A percentile compares a stretch with the other conserved stretches of the same genome.
Conservation (phyloP, 768 basidiomycete species). For the Pisolithus tinctorius region DNA sequence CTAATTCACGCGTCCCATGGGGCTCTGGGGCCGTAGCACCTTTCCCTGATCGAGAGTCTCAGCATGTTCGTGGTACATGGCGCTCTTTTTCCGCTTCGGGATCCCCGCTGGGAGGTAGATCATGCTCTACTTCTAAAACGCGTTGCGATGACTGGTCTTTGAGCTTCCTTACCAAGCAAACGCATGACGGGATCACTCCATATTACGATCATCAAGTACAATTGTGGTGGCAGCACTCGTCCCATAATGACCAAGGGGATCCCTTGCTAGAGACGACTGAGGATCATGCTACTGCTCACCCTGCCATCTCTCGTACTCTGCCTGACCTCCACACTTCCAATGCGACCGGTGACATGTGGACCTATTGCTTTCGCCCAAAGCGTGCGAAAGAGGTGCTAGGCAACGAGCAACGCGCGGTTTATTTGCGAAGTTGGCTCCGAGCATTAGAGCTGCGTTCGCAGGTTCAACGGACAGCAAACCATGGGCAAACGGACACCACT, state of each 20-base stretch:
- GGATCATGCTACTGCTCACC: constrained; percentile 33
- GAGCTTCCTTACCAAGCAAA: constrained; percentile 14
- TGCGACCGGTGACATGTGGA: constrained; percentile 49
- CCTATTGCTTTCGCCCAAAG: constrained; percentile 71
- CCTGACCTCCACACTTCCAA: constrained; percentile 15
- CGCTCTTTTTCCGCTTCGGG: constrained; percentile 23
- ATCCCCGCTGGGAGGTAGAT: constrained; percentile 7
- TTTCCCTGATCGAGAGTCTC: constrained; percentile 43
- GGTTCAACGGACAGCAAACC: constrained; percentile 5
- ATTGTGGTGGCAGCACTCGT: constrained; percentile 3
- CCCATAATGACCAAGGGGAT: constrained; percentile 10
- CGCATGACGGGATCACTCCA: neutral
- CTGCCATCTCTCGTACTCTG: constrained; percentile 42
- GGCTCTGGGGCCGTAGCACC: constrained; percentile 24
- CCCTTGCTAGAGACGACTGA: constrained; percentile 6
- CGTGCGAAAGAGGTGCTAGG: constrained; percentile 72
- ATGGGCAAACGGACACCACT: constrained; percentile 1
- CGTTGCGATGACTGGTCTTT: constrained; percentile 4
- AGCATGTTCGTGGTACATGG: constrained; percentile 61
- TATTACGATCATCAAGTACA: neutral
- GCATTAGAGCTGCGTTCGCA: constrained; percentile 57
- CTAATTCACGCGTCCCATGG: constrained; percentile 1
- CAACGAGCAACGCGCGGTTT: constrained; percentile 62
- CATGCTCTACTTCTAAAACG: neutral
- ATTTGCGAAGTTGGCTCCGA: constrained; percentile 72